A percentile compares a stretch with the other conserved stretches of the same genome.
Conservation (phyloP, 2,329 filamentous ascomycete species). For the Claviceps pazoutovae region DNA sequence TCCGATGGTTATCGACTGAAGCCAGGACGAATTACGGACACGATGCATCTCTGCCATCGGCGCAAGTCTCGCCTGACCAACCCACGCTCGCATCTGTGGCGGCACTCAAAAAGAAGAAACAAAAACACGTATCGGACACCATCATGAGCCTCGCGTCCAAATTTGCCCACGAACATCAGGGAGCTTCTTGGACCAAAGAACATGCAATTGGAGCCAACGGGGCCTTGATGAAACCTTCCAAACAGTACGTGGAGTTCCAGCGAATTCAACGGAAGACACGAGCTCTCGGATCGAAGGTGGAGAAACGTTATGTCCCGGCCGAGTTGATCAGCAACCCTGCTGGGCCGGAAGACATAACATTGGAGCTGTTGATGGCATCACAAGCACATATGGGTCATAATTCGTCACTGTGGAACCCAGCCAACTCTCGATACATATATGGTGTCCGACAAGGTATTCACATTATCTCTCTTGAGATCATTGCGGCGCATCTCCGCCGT, state of each 20-base stretch:
- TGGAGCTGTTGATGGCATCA: slow-evolving; percentile 79
- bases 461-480: slow-evolving; percentile 84
- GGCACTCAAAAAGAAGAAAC: slow-evolving; percentile 20
- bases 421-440: slow-evolving; percentile 87
- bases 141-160: slow-evolving; percentile 22
- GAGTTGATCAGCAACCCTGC: slow-evolving; percentile 61
- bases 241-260: slow-evolving; percentile 26
- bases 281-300: slow-evolving; percentile 33
- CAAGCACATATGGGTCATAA: slow-evolving; percentile 85
- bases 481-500: slow-evolving; percentile 76
- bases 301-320: slow-evolving; percentile 49
- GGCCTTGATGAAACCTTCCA: slow-evolving; percentile 21
- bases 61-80: slow-evolving; percentile 9
- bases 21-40: slow-evolving; percentile 8
- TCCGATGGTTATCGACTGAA: slow-evolving; percentile 21
- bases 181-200: slow-evolving; percentile 18
- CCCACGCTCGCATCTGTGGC: slow-evolving; percentile 9
- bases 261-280: slow-evolving; percentile 28
- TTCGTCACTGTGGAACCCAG: slow-evolving; percentile 85
- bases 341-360: slow-evolving; percentile 62
- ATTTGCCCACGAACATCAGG: slow-evolving; percentile 20
- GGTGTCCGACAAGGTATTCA: slow-evolving; percentile 79
- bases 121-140: slow-evolving; percentile 18
- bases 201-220: slow-evolving; percentile 19
- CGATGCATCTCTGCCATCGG: slow-evolving; percentile 6